Evolutionary conservation across 1,284 basidiomycete species (phyloP), one percentile per base, ranked within the genome.

Genomic region (Pseudozyma thailandica): DNA sequence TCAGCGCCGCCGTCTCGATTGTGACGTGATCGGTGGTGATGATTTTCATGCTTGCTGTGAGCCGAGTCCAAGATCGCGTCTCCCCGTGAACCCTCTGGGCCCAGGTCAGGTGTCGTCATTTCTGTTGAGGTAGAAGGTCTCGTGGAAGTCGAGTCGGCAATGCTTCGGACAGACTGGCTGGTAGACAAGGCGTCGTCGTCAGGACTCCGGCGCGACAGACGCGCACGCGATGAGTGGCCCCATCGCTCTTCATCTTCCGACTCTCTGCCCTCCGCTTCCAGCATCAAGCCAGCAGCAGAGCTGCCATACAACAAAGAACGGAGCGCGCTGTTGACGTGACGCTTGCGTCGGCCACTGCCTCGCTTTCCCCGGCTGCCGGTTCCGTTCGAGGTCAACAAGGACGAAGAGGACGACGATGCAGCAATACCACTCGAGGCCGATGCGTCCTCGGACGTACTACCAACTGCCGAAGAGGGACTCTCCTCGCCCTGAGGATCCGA

Each of bases 241-340:
- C 71, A 69, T 30, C 39, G 37, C 30, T 60, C 62, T n/a, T 62
- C 58, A n/a, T 58, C 65, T 18, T 60, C 62, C 43, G 44, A 45
- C 21, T 59, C 62, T 44, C 55, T 25, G 5, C 43, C 60, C 7
- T 53, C 46, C 9, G 45, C 33, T 13, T 63, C 63, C 8, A 62
- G 44, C 26, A 50, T 37, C 27, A 65, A 42, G 2, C 65, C 61
- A 12, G 71, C 71, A 21, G 51, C 35, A 13, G 56, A 23, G 33
- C 61, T 70, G 44, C 68, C 62, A 33, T 77, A 77, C 9, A 77
- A 58, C 50, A 77, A 45, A 6, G 70, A 47, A 13, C 75, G 61
- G 16, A 77, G 56, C 3, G 60, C 65, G 27, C 68, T 74, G 58
- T 77, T 77, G 46, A 75, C 51, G 38, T 77, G 75, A 2, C 73